A percentile compares a stretch with the other conserved stretches of the same genome.
These are phyloP conservation scores for Saccharomycopsis crataegensis DNA, from an alignment of 1,139 yeast species.

Conservation along the genomic window DNA sequence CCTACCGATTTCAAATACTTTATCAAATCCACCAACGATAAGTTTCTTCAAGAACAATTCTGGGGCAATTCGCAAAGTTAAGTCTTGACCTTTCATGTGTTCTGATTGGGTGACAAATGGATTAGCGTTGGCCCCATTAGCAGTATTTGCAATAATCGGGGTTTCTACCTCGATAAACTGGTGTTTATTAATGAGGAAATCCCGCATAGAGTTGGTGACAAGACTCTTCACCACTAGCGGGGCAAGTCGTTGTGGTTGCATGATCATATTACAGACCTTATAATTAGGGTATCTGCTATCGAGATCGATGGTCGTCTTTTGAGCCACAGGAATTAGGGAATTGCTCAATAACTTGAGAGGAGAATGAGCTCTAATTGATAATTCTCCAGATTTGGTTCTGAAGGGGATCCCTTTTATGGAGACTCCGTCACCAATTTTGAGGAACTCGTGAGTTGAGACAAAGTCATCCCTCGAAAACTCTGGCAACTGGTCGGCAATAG, in stretches of 20 bases:
- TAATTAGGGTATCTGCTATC: conserved; percentile 67
- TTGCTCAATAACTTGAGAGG: conserved; percentile 56
- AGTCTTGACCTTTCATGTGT: conserved; percentile 36
- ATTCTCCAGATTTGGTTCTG: conserved; percentile 66
- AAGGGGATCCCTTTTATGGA: conserved; percentile 65
- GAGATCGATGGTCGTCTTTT: conserved; percentile 38
- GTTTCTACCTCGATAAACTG: conserved; percentile 81
- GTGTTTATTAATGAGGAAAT: conserved; percentile 40
- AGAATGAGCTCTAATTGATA: conserved; percentile 55
- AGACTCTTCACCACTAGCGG: conserved; percentile 45
- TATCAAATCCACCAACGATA: conserved; percentile 77
- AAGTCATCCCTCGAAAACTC: neutral
- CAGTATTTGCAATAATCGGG: conserved; percentile 62
- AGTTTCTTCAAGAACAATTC: conserved; percentile 87
- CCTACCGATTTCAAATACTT: conserved; percentile 79
- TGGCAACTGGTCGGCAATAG: conserved; percentile 13
- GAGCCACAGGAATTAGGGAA: conserved; percentile 54
- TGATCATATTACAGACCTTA: conserved; percentile 40
- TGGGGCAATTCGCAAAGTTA: conserved; percentile 83
- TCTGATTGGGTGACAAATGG: conserved; percentile 61
- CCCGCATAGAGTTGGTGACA: conserved; percentile 48
- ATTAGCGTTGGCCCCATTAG: conserved; percentile 86
- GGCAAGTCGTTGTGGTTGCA: conserved; percentile 35
- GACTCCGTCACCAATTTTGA: conserved; percentile 68
- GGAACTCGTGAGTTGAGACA: conserved; percentile 21